phyloP scores from a whole-genome alignment of 768 basidiomycete species.

The Auricularia sp. region DNA sequence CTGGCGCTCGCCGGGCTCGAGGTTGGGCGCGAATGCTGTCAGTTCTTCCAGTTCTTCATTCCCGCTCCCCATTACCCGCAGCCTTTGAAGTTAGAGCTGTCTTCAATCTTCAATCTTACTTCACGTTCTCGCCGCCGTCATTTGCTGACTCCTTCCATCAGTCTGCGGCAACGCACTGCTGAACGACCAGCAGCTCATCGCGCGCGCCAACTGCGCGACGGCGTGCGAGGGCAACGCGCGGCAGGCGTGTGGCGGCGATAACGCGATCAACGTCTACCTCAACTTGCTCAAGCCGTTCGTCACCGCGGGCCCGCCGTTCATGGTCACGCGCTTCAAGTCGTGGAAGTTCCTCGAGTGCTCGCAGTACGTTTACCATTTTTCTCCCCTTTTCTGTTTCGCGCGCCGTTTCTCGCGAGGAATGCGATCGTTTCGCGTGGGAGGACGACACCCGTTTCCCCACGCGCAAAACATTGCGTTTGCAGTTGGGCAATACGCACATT shows the following conservation, averaged over 20 bases:
- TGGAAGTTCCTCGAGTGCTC: conserved; percentile 1
- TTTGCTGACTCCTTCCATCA: not conserved
- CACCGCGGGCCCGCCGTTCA: not conserved
- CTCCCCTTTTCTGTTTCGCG: not conserved
- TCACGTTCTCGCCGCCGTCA: no score
- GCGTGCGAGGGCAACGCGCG: not conserved
- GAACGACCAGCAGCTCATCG: not conserved
- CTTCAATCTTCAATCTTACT: no score
- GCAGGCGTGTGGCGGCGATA: not conserved
- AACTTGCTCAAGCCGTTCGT: conserved; percentile 1
- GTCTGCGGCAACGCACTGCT: not conserved
- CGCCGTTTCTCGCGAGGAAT: no score
- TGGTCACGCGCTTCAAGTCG: not conserved
- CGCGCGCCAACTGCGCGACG: not conserved
- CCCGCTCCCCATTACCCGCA: no score
- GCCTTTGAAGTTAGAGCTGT: no score
- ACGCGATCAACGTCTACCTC: not conserved
- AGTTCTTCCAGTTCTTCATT: not conserved
- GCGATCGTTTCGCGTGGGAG: no score
- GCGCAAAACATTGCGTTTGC: no score
- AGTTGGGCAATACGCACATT: no score
- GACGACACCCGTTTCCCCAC: no score
- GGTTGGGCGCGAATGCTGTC: not conserved
- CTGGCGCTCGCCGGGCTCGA: not conserved
- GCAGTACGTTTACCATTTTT: not conserved